Percentiles rank a stretch among this genome's conserved stretches.
phyloP scores from a whole-genome alignment of 2,329 filamentous ascomycete genomes.

The Trichoderma harzianum region DNA sequence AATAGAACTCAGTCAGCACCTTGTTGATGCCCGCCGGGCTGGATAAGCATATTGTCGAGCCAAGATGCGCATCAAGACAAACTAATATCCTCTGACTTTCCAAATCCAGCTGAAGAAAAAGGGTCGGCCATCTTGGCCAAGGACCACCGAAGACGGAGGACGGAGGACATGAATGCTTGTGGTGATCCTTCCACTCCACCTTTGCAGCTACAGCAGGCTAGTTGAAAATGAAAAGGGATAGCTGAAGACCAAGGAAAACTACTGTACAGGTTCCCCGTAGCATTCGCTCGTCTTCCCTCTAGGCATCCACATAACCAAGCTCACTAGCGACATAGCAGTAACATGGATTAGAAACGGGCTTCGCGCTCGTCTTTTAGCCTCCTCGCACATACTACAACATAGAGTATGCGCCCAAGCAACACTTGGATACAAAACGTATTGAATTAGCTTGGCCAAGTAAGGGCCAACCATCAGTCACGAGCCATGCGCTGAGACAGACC shows the following conservation, averaged over 20 bases:
- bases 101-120: not conserved
- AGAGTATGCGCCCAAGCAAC: not conserved
- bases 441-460: not conserved
- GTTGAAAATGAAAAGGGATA: not conserved
- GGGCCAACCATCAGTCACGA: not conserved
- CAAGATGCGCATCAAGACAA: not conserved
- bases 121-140: not conserved
- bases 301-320: not conserved
- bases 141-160: not conserved
- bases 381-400: not conserved
- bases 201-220: not conserved
- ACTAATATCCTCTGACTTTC: not conserved
- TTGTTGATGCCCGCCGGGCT: not conserved
- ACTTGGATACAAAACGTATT: not conserved
- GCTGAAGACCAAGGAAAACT: not conserved
- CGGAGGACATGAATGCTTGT: not conserved
- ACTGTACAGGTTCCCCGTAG: not conserved
- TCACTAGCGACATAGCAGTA: not conserved
- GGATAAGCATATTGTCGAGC: slow-evolving; percentile 17
- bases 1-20: not conserved
- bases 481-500: slow-evolving; percentile 1
- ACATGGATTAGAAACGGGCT: not conserved
- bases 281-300: not conserved
- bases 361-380: not conserved
- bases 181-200: not conserved